A percentile compares a stretch with the other conserved stretches of the same genome.
phyloP scores from a whole-genome alignment of 2,329 filamentous ascomycete genomes.

The Podosphaera fusca region DNA sequence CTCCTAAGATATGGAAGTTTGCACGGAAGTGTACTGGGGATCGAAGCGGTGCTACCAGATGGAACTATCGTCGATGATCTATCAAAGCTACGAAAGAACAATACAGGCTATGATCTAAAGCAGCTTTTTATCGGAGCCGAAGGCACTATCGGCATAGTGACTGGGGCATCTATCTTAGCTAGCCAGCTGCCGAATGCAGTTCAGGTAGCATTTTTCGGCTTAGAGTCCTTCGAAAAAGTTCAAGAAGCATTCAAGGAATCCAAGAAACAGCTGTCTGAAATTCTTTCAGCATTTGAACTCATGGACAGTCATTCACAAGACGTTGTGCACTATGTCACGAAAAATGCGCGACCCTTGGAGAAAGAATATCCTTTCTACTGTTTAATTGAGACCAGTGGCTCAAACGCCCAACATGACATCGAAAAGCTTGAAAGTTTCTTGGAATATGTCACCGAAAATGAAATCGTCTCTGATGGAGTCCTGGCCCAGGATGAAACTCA shows the following conservation, averaged over 20 bases:
- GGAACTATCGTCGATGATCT: slow-evolving; percentile 83
- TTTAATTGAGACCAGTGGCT: slow-evolving; percentile 86
- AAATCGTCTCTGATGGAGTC: slow-evolving; percentile 72
- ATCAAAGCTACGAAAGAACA: slow-evolving; percentile 80
- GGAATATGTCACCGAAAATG: slow-evolving; percentile 73
- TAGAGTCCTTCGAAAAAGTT: slow-evolving; percentile 76
- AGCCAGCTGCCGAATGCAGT: slow-evolving; percentile 69
- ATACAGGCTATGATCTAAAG: slow-evolving; percentile 94
- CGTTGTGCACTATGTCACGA: slow-evolving; percentile 50
- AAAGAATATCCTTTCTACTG: slow-evolving; percentile 83
- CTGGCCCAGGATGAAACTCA: slow-evolving; percentile 88
- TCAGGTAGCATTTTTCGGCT: slow-evolving; percentile 85
- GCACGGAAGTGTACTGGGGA: slow-evolving; percentile 75
- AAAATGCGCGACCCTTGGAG: slow-evolving; percentile 60
- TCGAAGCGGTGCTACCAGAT: slow-evolving; percentile 84
- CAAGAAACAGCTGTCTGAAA: slow-evolving; percentile 77
- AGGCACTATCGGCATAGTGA: slow-evolving; percentile 87
- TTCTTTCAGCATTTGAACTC: slow-evolving; percentile 88
- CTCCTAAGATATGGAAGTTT: slow-evolving; percentile 82
- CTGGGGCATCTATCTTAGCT: slow-evolving; percentile 69
- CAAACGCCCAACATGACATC: slow-evolving; percentile 78
- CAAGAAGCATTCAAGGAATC: slow-evolving; percentile 71
- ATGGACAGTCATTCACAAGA: slow-evolving; percentile 77
- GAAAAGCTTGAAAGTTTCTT: slow-evolving; percentile 80
- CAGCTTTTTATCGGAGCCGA: slow-evolving; percentile 92